Evolutionary conservation across 106 monocot genomes (phyloP), one percentile per base, ranked within the genome.

Genomic region (Dactylorhiza incarnata): DNA sequence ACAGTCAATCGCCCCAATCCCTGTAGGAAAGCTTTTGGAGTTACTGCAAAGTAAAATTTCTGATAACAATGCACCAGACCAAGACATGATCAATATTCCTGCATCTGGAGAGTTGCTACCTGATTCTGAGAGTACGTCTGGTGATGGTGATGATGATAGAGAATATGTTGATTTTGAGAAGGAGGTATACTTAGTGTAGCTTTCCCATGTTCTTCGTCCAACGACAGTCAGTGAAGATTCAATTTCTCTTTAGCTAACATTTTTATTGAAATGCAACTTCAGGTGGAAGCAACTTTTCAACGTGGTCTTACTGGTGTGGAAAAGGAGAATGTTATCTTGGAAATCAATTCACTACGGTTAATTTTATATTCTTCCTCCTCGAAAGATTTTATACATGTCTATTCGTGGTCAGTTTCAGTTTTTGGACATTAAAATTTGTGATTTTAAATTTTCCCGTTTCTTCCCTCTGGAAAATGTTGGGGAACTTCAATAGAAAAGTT

Each of bases 231-330:
- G 43, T 54, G 55, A 74, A 37, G 17, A 9, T 73, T 16, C 37
- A 9, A 8, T 23, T 62, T 50, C 69, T 13, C 17, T 46, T 69
- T 45, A 17, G 69, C 45, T n/a, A 69, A 17, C 7, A n/a, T 16
- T 77, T 48, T 66, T 56, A 50, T 11, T 80, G 44, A 45, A 71
- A 37, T 76, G 23, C 43, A 26, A 72, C 81, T 83, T 53, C 45
- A 99, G 99, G 99, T 99, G 63, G 99, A 99, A 81, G 99, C 92
- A 76, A 99, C 99, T 74, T 94, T 99, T 73, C 84, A 79, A 63
- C 78, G 94, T 47, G 91, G 92, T 77, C 79, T 94, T 55, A 52
- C 79, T 24, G 99, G 99, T n/a, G 89, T 99, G 5, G 61, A 83
- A 80, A 72, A 86, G 61, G 94, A 99, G 29, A 88, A 88, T 85